phyloP scores from a whole-genome alignment of 2,329 filamentous ascomycete genomes.

The Fusarium sp. region DNA sequence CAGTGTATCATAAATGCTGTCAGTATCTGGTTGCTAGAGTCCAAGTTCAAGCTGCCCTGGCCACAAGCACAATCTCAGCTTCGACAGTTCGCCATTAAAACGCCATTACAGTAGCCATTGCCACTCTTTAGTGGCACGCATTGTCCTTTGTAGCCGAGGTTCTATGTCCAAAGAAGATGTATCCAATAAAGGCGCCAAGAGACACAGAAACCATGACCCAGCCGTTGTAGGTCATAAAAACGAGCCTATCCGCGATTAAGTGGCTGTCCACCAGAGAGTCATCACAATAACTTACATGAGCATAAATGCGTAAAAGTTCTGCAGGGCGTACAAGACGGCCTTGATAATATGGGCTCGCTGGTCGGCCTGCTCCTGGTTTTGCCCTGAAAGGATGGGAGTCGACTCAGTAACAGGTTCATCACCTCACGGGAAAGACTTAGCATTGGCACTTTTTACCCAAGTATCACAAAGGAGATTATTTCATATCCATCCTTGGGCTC shows the following conservation, averaged over 20 bases:
- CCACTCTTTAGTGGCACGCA: constrained; percentile 82
- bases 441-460: constrained; percentile 41
- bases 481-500: constrained; percentile 17
- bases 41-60: background rate
- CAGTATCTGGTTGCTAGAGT: background rate
- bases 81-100: background rate
- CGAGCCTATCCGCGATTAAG: constrained; percentile 70
- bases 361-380: constrained; percentile 70
- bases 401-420: constrained; percentile 68
- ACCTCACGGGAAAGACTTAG: constrained; percentile 47
- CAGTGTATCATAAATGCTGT: background rate
- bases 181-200: constrained; percentile 89
- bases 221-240: constrained; percentile 99
- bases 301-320: constrained; percentile 99
- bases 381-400: constrained; percentile 77
- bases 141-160: constrained; percentile 83
- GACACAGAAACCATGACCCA: constrained; percentile 96
- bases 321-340: constrained; percentile 85
- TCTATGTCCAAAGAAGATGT: constrained; percentile 80
- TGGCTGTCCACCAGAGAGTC: background rate
- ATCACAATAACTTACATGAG: constrained; percentile 80
- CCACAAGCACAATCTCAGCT: background rate
- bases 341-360: constrained; percentile 82
- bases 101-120: background rate
- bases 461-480: constrained; percentile 18